phyloP scores from a whole-genome alignment of 2,329 filamentous ascomycete species.

The Cladophialophora bantiana region DNA sequence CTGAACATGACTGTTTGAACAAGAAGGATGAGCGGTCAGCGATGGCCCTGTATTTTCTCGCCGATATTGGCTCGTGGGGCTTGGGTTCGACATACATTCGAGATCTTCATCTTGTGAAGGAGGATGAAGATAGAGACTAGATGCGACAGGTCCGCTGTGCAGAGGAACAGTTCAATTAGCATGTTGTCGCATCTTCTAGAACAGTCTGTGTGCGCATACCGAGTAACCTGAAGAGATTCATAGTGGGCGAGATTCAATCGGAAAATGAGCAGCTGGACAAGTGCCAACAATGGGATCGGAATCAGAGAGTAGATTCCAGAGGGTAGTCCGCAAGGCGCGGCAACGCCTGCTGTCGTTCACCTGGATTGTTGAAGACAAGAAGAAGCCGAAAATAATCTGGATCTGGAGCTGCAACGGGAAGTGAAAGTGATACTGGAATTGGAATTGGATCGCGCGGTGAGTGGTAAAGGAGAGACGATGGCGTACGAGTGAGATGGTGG shows the following conservation, averaged over 20 bases:
- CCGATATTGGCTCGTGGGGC: neutral
- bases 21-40: neutral
- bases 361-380: too few species aligned
- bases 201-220: constrained; percentile 56
- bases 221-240: constrained; percentile 74
- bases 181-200: constrained; percentile 18
- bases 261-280: constrained; percentile 25
- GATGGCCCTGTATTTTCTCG: neutral
- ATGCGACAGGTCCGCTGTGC: constrained; percentile 89
- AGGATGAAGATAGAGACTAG: constrained; percentile 92
- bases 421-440: too few species aligned
- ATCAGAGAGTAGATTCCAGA: neutral
- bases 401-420: too few species aligned
- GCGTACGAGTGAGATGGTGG: too few species aligned
- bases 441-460: too few species aligned
- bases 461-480: too few species aligned
- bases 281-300: neutral
- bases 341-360: too few species aligned
- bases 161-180: constrained; percentile 7
- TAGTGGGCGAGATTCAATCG: constrained; percentile 48
- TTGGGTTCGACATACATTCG: constrained; percentile 69
- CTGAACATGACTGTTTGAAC: constrained; percentile 79
- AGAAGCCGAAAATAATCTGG: too few species aligned
- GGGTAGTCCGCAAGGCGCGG: neutral
- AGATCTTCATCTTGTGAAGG: constrained; percentile 93